Percentiles rank a stretch among this genome's conserved stretches.
These are phyloP conservation scores for Pichia sp. DNA, from an alignment of 1,139 yeast species.

Conservation along the genomic window DNA sequence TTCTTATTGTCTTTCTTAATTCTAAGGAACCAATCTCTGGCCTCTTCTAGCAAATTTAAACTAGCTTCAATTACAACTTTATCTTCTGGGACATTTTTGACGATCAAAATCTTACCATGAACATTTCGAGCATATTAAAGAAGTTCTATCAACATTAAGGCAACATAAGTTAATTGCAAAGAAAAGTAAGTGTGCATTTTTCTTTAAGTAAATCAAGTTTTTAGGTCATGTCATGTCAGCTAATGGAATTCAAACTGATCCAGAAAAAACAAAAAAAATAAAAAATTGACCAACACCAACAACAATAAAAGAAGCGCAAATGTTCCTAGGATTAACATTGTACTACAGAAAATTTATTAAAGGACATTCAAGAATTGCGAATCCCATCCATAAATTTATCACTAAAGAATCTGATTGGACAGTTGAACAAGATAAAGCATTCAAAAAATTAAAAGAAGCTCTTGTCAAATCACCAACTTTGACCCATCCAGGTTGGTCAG, in stretches of 20 bases:
- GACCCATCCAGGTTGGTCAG: background rate
- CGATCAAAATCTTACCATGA: conserved; percentile 11
- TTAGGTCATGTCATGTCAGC: conserved; percentile 11
- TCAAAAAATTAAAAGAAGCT: background rate
- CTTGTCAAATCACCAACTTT: no score
- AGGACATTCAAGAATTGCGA: conserved; percentile 2
- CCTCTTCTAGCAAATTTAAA: no score
- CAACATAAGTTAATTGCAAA: conserved; percentile 4
- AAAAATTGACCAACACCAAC: conserved; percentile 9
- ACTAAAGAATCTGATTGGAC: conserved; percentile 1
- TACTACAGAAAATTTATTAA: conserved; percentile 11
- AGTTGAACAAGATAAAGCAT: conserved; percentile 1
- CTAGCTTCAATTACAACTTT: no score
- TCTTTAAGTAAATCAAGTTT: conserved; percentile 6
- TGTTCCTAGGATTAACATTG: conserved; percentile 9
- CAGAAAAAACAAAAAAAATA: conserved; percentile 7
- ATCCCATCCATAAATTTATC: conserved; percentile 3
- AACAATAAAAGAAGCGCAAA: conserved; percentile 2
- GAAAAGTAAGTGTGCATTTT: conserved; percentile 10
- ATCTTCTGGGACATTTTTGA: no score
- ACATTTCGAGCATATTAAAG: conserved; percentile 18
- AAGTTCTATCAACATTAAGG: conserved; percentile 15
- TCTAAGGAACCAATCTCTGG: no score
- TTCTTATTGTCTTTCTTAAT: no score
- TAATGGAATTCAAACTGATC: conserved; percentile 9